Base-by-base conservation (phyloP, 2,329 filamentous ascomycete species). In the Talaromyces sp. region DNA sequence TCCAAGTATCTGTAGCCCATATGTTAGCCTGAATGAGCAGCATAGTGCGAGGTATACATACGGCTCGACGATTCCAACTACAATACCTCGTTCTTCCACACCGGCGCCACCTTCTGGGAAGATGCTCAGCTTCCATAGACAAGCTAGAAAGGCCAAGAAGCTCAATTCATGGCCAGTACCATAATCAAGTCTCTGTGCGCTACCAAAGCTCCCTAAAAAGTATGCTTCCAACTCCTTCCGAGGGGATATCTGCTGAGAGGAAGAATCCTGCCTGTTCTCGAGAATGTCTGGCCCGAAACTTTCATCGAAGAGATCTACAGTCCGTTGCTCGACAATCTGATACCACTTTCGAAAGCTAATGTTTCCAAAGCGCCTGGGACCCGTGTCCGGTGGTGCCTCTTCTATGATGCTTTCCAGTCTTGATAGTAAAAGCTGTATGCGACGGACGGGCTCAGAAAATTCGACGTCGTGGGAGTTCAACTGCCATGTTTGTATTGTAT, bases 141-240 rank as follows among this genome's bases (percentile, higher is more conserved):
- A 88, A 4, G 87, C 93, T 5, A 99, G 75, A 66, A 99, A 99
- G 1, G 95, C 93, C 7, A 98, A 76, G 70, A 99, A 99, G 76
- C 91, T 96, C 58, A 99, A 80, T 73, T 99, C 95, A 74, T 99
- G 95, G 0, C 95, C 95, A 0, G 95, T 98, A 1, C 95, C 95
- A 72, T 97, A 99, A 77, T 99, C 95, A 28, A 99, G 81, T 60
- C 95, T 82, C 70, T 97, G 92, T 0, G 91, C 77, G 72, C 92
- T 98, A 3, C 95, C 95, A 76, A 96, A 97, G 4, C 85, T 86
- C 14, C 92, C 93, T 3, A 96, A 75, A 1, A 99, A 83, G 73
- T 99, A 99, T 46, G 85, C 83, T 63, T 81, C 83, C 8, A 97
- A 78, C 76, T 98, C 93, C 55, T 84, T 83, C 67, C 82, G 81